Conservation (phyloP, 495 filamentous ascomycete species). For the Rhizodiscina lignyota region DNA sequence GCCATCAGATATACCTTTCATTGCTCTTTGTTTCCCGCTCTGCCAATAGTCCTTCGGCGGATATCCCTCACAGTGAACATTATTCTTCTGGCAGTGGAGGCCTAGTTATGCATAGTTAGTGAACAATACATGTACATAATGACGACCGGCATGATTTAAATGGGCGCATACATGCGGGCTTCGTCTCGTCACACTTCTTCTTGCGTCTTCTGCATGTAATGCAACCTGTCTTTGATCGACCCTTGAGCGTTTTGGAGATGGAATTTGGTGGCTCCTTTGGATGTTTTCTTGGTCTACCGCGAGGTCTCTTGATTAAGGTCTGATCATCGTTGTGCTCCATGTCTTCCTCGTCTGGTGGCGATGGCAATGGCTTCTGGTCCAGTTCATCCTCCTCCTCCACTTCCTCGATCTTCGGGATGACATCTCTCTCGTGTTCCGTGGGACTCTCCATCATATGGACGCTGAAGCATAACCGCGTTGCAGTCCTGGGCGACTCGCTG, state of each 20-base stretch:
- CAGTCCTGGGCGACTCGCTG: slow-evolving; percentile 18
- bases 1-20: slow-evolving; percentile 41
- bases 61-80: slow-evolving; percentile 83
- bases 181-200: slow-evolving; percentile 97
- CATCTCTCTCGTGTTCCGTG: slow-evolving; percentile 12
- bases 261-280: slow-evolving; percentile 39
- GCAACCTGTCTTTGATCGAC: slow-evolving; percentile 87
- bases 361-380: slow-evolving; percentile 8
- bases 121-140: too few relatives aligned
- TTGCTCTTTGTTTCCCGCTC: slow-evolving; percentile 58
- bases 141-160: slow-evolving; percentile 5
- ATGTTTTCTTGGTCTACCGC: slow-evolving; percentile 76
- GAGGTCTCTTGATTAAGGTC: slow-evolving; percentile 25
- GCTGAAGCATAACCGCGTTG: slow-evolving; percentile 9
- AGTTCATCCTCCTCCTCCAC: slow-evolving; percentile 14
- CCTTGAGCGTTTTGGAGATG: slow-evolving; percentile 58
- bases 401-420: slow-evolving; percentile 21
- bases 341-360: slow-evolving; percentile 6
- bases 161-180: slow-evolving; percentile 53
- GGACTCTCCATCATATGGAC: slow-evolving; percentile 1
- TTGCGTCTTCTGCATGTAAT: slow-evolving; percentile 82
- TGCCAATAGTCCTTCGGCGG: slow-evolving; percentile 80
- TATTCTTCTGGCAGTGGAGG: slow-evolving; percentile 86
- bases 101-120: too few relatives aligned
- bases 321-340: slow-evolving; percentile 8